Base-by-base conservation (phyloP, 495 filamentous ascomycete genomes). In the Daldinia decipiens region DNA sequence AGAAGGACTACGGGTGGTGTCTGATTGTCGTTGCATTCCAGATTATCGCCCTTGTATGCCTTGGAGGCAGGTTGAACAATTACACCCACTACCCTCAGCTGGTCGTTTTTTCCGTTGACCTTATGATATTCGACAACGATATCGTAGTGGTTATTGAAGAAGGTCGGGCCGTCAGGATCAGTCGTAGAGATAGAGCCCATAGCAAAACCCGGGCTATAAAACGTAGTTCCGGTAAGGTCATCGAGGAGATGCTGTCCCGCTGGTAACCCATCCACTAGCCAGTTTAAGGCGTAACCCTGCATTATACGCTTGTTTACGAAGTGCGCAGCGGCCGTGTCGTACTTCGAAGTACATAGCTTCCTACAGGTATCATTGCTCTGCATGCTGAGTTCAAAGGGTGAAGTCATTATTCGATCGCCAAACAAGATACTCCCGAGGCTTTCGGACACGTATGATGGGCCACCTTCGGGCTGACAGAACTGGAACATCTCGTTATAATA, bases 371-470 rank as follows among this genome's bases (percentile, higher is more conserved):
- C 92, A 79, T 98, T 94, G 56, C 86, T 80, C 52, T 73, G 85
- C 94, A 97, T 98, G 58, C 88, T 85, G 21, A 99, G 83, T 66
- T 97, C 89, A 74, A 95, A 95, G 0, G 95, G 91, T 8, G 94
- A 97, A 1, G 92, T 94, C 77, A 90, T 90, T 77, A 99, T 99
- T 51, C 95, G 90, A 80, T 99, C 95, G 7, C 95, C 95, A 67
- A 99, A 99, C 24, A 99, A 76, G 72, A 99, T 99, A 80, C 94
- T 97, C 5, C 95, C 95, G 62, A 99, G 79, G 36, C 93, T 97
- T 82, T 97, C 94, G 36, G 91, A 88, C 1, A 94, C 87, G 79
- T 89, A 83, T 73, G 91, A 80, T 1, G 92, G 87, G 17, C 92
- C 93, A 52, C 84, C 88, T 68, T 90, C 83, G 1, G 95, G 95